Percentiles rank a stretch among this genome's conserved stretches.
phyloP scores from a whole-genome alignment of 1,284 basidiomycete species.

The Microbotryum intermedium region DNA sequence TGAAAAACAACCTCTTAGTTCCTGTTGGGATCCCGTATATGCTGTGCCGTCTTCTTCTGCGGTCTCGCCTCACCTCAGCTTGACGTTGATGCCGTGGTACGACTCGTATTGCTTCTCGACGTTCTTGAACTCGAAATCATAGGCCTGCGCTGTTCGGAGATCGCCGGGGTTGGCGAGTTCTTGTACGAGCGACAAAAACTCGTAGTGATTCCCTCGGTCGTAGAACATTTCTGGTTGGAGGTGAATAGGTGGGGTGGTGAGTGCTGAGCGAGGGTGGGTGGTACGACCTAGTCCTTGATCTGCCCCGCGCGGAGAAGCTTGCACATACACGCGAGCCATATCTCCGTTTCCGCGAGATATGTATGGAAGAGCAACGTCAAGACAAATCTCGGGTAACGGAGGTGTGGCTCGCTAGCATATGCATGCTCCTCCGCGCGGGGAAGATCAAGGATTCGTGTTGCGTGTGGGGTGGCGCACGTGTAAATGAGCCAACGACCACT shows the following conservation, averaged over 20 bases:
- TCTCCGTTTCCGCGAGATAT: too few relatives aligned
- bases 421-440: too few relatives aligned
- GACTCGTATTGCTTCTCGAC: slow-evolving; percentile 99
- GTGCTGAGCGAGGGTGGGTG: slow-evolving; percentile 1
- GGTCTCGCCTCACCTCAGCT: slow-evolving; percentile 75
- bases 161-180: slow-evolving; percentile 90
- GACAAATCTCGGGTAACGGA: too few relatives aligned
- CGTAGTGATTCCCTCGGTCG: slow-evolving; percentile 93
- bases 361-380: too few relatives aligned
- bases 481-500: too few relatives aligned
- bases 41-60: too few relatives aligned
- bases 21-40: too few relatives aligned
- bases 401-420: too few relatives aligned
- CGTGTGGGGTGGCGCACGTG: too few relatives aligned
- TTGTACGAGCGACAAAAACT: slow-evolving; percentile 90
- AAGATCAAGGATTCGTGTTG: too few relatives aligned
- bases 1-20: neutral
- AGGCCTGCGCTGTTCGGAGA: slow-evolving; percentile 87
- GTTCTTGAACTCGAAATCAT: slow-evolving; percentile 95
- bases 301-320: too few relatives aligned
- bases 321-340: too few relatives aligned
- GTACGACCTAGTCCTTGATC: neutral
- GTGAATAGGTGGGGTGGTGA: neutral
- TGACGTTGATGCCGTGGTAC: slow-evolving; percentile 97
- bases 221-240: slow-evolving; percentile 73